Evolutionary conservation across 345 rosid genomes (phyloP).

Genomic region (Luvunga scandens): DNA sequence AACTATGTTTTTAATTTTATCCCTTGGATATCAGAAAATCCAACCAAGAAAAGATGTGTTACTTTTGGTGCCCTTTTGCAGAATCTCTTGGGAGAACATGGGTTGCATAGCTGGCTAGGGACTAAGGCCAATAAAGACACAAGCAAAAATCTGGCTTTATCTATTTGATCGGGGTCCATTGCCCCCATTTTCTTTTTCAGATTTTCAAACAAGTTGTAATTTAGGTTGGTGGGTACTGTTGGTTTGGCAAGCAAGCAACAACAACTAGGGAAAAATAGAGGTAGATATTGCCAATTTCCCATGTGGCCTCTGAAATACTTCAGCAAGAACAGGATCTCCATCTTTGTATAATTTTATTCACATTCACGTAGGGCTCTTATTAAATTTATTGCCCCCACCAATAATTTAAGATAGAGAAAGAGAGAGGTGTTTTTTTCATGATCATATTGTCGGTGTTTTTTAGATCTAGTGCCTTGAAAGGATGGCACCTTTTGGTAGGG

Average conservation of each 20-base stretch:
- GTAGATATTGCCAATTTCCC: neutral
- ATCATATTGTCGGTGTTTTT: slow-evolving; percentile 29
- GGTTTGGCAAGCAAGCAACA: neutral
- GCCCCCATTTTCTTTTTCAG: slow-evolving; percentile 9
- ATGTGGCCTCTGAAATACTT: neutral
- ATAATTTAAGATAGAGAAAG: slow-evolving; percentile 19
- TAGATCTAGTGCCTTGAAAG: slow-evolving; percentile 32
- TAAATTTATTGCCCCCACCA: slow-evolving; percentile 8
- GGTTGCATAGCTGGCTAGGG: slow-evolving; percentile 22
- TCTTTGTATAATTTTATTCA: neutral
- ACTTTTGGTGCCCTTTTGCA: slow-evolving; percentile 27
- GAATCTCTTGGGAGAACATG: slow-evolving; percentile 16
- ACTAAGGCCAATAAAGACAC: slow-evolving; percentile 25
- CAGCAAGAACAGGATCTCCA: neutral
- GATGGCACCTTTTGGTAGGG: slow-evolving; percentile 23
- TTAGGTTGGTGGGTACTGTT: slow-evolving; percentile 21
- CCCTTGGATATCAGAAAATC: slow-evolving; percentile 3
- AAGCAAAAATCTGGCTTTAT: slow-evolving; percentile 16
- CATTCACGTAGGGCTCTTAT: neutral
- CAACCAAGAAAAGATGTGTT: neutral
- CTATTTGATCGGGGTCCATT: slow-evolving; percentile 16
- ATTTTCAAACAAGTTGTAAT: slow-evolving; percentile 14
- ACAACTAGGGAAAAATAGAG: neutral
- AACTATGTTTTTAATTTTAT: neutral
- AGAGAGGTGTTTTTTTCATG: slow-evolving; percentile 17